Conservation (phyloP, 805 yeast species). For the Wickerhamiella qilinensis region DNA sequence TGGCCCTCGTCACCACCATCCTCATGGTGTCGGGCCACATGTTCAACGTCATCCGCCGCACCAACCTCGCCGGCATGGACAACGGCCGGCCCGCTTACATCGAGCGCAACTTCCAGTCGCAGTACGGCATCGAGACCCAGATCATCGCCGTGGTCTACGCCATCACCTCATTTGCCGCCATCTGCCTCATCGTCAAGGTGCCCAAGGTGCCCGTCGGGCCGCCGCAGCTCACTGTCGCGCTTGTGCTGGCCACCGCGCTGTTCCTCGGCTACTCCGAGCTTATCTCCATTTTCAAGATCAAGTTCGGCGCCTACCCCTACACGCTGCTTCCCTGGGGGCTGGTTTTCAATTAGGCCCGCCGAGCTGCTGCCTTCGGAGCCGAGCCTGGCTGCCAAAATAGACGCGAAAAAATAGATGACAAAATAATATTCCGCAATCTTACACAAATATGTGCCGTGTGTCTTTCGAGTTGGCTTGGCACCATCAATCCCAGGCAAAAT, state of each 20-base stretch:
- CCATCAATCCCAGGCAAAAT: too few species aligned
- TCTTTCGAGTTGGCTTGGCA: too few species aligned
- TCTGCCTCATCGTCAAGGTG: conserved; percentile 41
- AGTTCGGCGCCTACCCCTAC: conserved; percentile 67
- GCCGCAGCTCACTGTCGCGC: conserved; percentile 34
- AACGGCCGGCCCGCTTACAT: conserved; percentile 35
- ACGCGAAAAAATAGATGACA: not conserved
- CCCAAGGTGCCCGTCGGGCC: conserved; percentile 33
- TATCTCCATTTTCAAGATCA: conserved; percentile 48
- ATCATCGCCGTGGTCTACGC: conserved; percentile 48
- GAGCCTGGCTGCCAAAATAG: too few species aligned
- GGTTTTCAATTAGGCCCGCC: too few species aligned
- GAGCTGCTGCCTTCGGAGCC: too few species aligned
- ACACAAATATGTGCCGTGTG: too few species aligned
- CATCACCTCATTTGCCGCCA: conserved; percentile 39
- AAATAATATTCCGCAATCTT: not conserved
- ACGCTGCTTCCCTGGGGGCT: conserved; percentile 27
- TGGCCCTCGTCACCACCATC: conserved; percentile 45
- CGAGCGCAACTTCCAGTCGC: conserved; percentile 53
- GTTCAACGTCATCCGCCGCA: conserved; percentile 74
- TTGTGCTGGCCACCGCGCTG: conserved; percentile 28
- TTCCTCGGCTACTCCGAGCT: conserved; percentile 47
- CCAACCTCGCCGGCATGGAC: conserved; percentile 32
- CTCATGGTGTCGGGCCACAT: conserved; percentile 79
- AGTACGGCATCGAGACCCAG: conserved; percentile 82